Base-by-base conservation (phyloP, 164 flowering plant species). In the Echeveria elegans region DNA sequence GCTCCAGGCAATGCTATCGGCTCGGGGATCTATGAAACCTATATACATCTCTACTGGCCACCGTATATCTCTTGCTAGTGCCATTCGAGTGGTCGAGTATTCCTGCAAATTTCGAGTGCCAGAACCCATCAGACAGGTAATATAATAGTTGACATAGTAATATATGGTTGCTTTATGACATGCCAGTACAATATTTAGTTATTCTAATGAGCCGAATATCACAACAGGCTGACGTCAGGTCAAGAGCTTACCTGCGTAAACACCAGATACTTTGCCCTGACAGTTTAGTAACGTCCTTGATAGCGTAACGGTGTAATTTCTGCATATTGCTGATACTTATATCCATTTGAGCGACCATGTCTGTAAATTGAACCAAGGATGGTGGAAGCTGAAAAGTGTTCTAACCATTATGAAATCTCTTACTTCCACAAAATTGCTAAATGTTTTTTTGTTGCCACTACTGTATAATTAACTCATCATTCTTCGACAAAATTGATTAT, bases 31-130 rank as follows among this genome's bases (percentile, higher is more conserved):
- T 26, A 23, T n/a, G 34, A 63, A 63, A 29, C 66, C 66, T 40
- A 37, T 63, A 36, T 63, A 63, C 34, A 63, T 63, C 45, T 63
- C 66, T 21, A 63, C 41, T 63, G 66, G 66, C 26, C 66, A 63
- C 28, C 66, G 66, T 63, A 63, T 63, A 34, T 63, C 66, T 34
- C 66, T 63, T 36, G 66, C 45, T 34, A 63, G 45, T 23, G 66
- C 66, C 45, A 37, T 63, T 7, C n/a, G 28, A 40, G n/a, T 32
- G 15, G 66, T 63, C 29, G 37, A 63, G 66, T 21, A 4, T 24
- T 11, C 14, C 45, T 63, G 66, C 47, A 63, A 63, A 31, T 63
- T 34, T n/a, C 26, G 66, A 37, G 66, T 63, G 45, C 66, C 66
- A 36, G 66, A 63, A 31, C 43, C 66, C 29, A 63, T 63, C 16